Evolutionary conservation across 2,329 filamentous ascomycete genomes (phyloP), one percentile per base, ranked within the genome.

Genomic region (Pezicula neosporulosa): DNA sequence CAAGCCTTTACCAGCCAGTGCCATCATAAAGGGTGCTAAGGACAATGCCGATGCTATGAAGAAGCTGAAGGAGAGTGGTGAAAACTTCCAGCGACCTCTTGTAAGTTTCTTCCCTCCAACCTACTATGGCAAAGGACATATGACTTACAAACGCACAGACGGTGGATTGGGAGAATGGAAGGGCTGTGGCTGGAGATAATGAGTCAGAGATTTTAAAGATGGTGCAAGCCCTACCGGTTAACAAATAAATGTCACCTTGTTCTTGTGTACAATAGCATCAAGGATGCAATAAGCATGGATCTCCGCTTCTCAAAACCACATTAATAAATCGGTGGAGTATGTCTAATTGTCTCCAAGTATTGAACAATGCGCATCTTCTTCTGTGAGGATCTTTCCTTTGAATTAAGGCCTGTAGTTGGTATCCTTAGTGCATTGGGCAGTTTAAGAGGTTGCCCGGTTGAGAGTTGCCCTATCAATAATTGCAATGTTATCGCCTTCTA

Each of bases 101-200:
- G 89, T 94, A 74, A 64, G 87, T 78, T 50, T 19, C 47, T 28
- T 24, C 24, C 24, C 24, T 24, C 6, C 24, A 6, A 6, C 24
- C 48, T 35, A 16, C 6, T 7, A n/a, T 50, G 16, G 5, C 24
- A 48, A 36, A 49, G 44, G 48, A 52, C 66, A 67, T 63, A 68
- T 56, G 37, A 33, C 16, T 24, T 42, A 24, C 18, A 13, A 42
- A 1, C 37, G 19, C 35, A 27, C 56, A 78, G 80, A 73, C 87
- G 52, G 93, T 97, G 48, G 93, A 97, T 68, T 97, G 94, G 94
- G 90, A 87, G 67, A 92, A 93, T 68, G 94, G 92, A 58, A 88
- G 84, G 68, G 93, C 86, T 44, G 76, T 88, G 73, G 75, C 82
- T 24, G 89, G 90, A 18, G 89, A 89, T 47, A 85, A 88, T 58